Percentiles rank a stretch among this genome's conserved stretches.
phyloP scores from a whole-genome alignment of 352 stramenopile genomes.

The Phytopythium aichiense region DNA sequence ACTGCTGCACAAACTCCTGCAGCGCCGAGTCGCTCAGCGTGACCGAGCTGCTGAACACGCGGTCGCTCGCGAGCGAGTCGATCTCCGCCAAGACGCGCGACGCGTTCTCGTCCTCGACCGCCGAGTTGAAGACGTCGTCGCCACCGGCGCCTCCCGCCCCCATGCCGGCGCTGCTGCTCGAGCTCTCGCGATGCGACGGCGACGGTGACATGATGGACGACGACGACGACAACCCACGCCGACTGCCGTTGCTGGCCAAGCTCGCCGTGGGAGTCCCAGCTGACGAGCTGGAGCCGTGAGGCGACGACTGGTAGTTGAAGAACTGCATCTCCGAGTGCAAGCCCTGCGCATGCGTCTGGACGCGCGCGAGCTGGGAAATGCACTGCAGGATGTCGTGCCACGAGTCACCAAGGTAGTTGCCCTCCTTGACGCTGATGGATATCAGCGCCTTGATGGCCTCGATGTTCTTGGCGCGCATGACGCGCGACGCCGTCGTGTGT shows the following conservation, averaged over 20 bases:
- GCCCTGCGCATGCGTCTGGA: conserved; percentile 95
- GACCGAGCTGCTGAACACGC: conserved; percentile 89
- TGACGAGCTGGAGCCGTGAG: conserved; percentile 13
- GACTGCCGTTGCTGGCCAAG: conserved; percentile 18
- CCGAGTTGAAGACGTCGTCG: conserved; percentile 65
- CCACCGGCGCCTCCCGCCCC: conserved; percentile 19
- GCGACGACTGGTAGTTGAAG: conserved; percentile 53
- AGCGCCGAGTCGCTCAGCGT: conserved; percentile 71
- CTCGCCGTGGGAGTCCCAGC: conserved; percentile 11
- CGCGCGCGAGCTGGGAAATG: conserved; percentile 96
- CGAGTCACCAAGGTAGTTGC: conserved; percentile 95
- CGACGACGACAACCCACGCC: conserved; percentile 19
- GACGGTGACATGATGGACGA: conserved; percentile 34
- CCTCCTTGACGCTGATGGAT: conserved; percentile 95
- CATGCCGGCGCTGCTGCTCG: conserved; percentile 2
- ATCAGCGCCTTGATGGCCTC: conserved; percentile 97
- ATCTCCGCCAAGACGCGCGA: conserved; percentile 80
- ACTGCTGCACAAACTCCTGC: conserved; percentile 88
- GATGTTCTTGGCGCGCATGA: conserved; percentile 97
- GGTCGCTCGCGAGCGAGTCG: conserved; percentile 84
- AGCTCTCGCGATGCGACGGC: conserved; percentile 45
- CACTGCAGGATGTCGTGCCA: conserved; percentile 96
- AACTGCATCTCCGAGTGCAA: conserved; percentile 80
- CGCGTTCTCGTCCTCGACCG: conserved; percentile 83
- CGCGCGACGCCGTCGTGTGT: conserved; percentile 86